Evolutionary conservation across 2,329 filamentous ascomycete species (phyloP).

Genomic region (Cryoendolithus antarcticus): DNA sequence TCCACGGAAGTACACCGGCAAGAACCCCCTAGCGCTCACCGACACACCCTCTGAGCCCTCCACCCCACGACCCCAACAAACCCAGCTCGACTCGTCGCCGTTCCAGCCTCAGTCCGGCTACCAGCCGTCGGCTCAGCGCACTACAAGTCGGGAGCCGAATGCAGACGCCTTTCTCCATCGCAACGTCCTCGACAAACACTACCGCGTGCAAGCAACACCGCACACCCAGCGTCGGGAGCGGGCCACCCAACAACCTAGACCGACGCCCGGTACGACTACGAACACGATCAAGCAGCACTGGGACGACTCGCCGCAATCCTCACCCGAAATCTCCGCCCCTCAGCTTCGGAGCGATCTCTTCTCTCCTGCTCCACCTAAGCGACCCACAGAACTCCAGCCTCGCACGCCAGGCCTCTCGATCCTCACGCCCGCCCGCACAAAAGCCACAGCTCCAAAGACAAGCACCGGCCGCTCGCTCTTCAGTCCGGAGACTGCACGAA

Average conservation of each 20-base stretch:
- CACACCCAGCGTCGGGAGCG: slow-evolving; percentile 32
- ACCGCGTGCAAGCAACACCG: slow-evolving; percentile 84
- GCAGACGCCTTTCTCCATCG: slow-evolving; percentile 77
- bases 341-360: slow-evolving; percentile 79
- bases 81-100: slow-evolving; percentile 31
- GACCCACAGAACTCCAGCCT: slow-evolving; percentile 29
- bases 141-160: slow-evolving; percentile 17
- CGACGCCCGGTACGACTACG: slow-evolving; percentile 25
- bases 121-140: slow-evolving; percentile 19
- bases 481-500: slow-evolving; percentile 9
- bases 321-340: slow-evolving; percentile 63
- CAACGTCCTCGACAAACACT: slow-evolving; percentile 79
- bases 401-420: slow-evolving; percentile 77
- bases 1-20: slow-evolving; percentile 30
- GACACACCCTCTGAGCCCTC: slow-evolving; percentile 15
- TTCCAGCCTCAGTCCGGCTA: slow-evolving; percentile 31
- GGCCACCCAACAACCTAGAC: slow-evolving; percentile 8
- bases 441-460: slow-evolving; percentile 6
- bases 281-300: slow-evolving; percentile 13
- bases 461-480: slow-evolving; percentile 25
- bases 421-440: slow-evolving; percentile 46
- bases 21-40: slow-evolving; percentile 14
- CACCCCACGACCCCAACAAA: slow-evolving; percentile 12
- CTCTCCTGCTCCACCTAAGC: slow-evolving; percentile 17
- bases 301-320: slow-evolving; percentile 38